A percentile compares a stretch with the other conserved stretches of the same genome.
These are phyloP conservation scores for Ganoderma sinense DNA, from an alignment of 1,284 basidiomycete species.

Conservation along the genomic window DNA sequence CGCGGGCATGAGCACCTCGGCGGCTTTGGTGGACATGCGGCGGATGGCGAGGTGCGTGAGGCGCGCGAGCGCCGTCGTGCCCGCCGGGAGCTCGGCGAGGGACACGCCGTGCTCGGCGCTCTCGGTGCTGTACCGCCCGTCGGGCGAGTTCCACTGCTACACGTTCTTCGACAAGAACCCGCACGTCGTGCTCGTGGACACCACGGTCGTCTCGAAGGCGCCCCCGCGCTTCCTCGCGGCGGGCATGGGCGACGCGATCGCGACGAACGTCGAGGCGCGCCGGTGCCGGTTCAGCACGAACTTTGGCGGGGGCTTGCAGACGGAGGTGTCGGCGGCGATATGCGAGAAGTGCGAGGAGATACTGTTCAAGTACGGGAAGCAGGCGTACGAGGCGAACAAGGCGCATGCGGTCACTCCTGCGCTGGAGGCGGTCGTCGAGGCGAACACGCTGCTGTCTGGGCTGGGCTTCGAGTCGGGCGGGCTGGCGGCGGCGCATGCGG, in stretches of 20 bases:
- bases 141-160: slow-evolving; percentile 45
- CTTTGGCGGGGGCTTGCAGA: slow-evolving; percentile 43
- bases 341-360: slow-evolving; percentile 46
- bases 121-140: slow-evolving; percentile 43
- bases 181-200: slow-evolving; percentile 44
- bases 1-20: background rate
- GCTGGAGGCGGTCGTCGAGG: slow-evolving; percentile 45
- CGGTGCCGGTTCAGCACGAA: slow-evolving; percentile 39
- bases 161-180: slow-evolving; percentile 45
- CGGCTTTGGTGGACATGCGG: background rate
- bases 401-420: slow-evolving; percentile 43
- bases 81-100: slow-evolving; percentile 27
- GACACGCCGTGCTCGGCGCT: slow-evolving; percentile 46
- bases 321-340: slow-evolving; percentile 41
- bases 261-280: slow-evolving; percentile 45
- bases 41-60: background rate
- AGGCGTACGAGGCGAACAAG: slow-evolving; percentile 45
- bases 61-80: background rate
- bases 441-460: slow-evolving; percentile 44
- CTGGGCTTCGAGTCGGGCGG: slow-evolving; percentile 46
- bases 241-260: slow-evolving; percentile 45
- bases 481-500: slow-evolving; percentile 44
- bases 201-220: slow-evolving; percentile 41
- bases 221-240: slow-evolving; percentile 43
- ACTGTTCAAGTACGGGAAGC: slow-evolving; percentile 44